Conservation (phyloP, 371 early-diverging fungal species). For the Phascolomyces articulosus region DNA sequence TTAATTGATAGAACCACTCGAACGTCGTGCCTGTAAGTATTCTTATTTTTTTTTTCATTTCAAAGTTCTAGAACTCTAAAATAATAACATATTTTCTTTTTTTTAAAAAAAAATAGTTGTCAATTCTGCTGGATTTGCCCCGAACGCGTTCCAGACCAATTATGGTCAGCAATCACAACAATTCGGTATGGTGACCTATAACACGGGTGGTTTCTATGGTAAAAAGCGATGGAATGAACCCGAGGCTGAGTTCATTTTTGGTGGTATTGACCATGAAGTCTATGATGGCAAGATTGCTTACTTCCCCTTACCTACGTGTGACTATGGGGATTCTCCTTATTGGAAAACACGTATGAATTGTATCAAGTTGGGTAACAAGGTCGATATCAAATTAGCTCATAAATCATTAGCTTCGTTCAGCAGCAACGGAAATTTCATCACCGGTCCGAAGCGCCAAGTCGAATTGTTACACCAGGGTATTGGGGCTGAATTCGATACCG, state of each 20-base stretch:
- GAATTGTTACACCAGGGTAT: conserved; percentile 43
- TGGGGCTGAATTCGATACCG: conserved; percentile 32
- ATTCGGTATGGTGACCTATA: conserved; percentile 32
- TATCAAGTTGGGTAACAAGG: conserved; percentile 37
- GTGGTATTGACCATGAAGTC: conserved; percentile 45
- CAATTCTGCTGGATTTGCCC: conserved; percentile 27
- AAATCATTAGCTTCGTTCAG: conserved; percentile 41
- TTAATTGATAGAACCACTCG: background rate
- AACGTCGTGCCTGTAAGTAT: conserved; percentile 17
- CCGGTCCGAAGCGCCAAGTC: conserved; percentile 43
- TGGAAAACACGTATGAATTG: conserved; percentile 50
- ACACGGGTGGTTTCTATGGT: conserved; percentile 28
- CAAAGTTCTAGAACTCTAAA: background rate
- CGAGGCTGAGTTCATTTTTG: conserved; percentile 46
- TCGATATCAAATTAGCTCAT: conserved; percentile 39
- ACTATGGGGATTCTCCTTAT: conserved; percentile 41
- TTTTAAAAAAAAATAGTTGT: conserved; percentile 13
- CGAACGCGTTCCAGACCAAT: conserved; percentile 36
- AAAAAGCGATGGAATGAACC: conserved; percentile 32
- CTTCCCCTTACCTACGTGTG: conserved; percentile 43
- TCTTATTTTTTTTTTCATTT: background rate
- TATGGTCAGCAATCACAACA: conserved; percentile 33
- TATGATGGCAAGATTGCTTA: conserved; percentile 49
- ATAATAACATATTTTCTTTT: background rate
- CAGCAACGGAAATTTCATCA: conserved; percentile 32